Evolutionary conservation across 2,329 filamentous ascomycete species (phyloP).

Genomic region (Orbilia quercus): DNA sequence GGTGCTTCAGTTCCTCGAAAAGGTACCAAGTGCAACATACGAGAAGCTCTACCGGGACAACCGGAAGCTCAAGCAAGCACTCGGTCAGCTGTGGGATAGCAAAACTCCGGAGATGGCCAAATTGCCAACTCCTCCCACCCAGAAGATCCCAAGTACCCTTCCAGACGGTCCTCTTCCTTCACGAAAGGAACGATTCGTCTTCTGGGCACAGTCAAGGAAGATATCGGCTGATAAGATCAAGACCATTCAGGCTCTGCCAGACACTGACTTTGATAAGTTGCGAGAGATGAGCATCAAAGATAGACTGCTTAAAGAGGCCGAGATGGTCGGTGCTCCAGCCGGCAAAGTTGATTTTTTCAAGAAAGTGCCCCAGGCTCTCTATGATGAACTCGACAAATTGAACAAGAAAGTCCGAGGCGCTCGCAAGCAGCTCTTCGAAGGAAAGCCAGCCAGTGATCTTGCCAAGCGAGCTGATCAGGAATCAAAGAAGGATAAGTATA

Average conservation of each 20-base stretch:
- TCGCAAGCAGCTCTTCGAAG: conserved; percentile 23
- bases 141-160: background rate
- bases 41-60: conserved; percentile 61
- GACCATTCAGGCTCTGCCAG: conserved; percentile 10
- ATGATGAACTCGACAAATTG: conserved; percentile 34
- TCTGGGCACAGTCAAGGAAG: conserved; percentile 18
- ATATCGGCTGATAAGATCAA: conserved; percentile 23
- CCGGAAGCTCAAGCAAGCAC: conserved; percentile 63
- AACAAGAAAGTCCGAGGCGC: conserved; percentile 24
- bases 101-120: conserved; percentile 20
- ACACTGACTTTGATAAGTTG: conserved; percentile 25
- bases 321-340: conserved; percentile 20
- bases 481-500: conserved; percentile 12
- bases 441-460: conserved; percentile 18
- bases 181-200: conserved; percentile 26
- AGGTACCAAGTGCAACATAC: conserved; percentile 18
- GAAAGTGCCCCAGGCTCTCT: conserved; percentile 16
- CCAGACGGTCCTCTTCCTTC: conserved; percentile 13
- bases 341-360: conserved; percentile 34
- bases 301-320: conserved; percentile 20
- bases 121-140: conserved; percentile 6
- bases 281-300: conserved; percentile 37
- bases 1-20: conserved; percentile 25
- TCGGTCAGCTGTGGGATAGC: conserved; percentile 64
- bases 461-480: conserved; percentile 9